These are phyloP conservation scores for Rhizophora mangle DNA, from an alignment of 345 rosid species.

Conservation along the genomic window DNA sequence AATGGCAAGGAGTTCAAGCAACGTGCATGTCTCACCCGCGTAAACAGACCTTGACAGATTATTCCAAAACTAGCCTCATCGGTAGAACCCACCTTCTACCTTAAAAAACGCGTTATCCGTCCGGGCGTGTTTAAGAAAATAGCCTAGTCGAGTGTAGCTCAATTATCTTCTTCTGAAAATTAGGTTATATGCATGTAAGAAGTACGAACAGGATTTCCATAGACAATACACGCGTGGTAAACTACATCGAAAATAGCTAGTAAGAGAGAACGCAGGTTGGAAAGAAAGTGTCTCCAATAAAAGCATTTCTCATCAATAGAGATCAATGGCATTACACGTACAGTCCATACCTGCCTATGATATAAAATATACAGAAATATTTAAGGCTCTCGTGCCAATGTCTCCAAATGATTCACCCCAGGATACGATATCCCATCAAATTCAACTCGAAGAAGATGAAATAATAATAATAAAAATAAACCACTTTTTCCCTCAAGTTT, in stretches of 20 bases:
- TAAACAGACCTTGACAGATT: no score
- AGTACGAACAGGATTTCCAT: background rate
- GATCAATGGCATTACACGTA: background rate
- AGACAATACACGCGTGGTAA: background rate
- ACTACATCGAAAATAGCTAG: no score
- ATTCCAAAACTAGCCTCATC: background rate
- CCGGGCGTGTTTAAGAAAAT: background rate
- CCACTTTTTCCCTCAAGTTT: background rate
- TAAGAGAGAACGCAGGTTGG: no score
- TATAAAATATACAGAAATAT: background rate
- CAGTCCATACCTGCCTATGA: background rate
- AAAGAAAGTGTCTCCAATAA: no score
- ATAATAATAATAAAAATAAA: background rate
- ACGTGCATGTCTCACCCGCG: no score
- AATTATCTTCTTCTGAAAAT: background rate
- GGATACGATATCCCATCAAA: background rate
- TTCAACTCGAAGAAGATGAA: background rate
- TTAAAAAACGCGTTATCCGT: background rate
- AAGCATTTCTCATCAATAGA: background rate
- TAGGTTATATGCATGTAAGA: background rate
- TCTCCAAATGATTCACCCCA: background rate
- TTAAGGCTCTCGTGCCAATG: background rate
- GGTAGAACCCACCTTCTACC: background rate
- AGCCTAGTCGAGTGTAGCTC: background rate
- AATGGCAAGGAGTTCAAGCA: no score